Base-by-base conservation (phyloP, 257 asterid genomes). In the Solanum lycopersicoides region DNA sequence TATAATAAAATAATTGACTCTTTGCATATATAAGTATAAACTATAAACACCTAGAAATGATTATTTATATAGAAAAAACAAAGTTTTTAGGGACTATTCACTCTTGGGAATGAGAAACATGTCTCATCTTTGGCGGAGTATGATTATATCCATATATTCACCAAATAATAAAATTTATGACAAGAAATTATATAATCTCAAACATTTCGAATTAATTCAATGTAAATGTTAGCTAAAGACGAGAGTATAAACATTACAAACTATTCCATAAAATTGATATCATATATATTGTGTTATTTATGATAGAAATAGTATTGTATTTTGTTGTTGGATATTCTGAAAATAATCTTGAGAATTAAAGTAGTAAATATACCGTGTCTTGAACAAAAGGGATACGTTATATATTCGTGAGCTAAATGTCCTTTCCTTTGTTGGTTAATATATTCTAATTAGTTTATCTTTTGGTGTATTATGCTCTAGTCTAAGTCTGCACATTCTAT, bases 361-460 rank as follows among this genome's bases (percentile, higher is more conserved):
- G 9, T 68, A 1, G 3, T 30, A 1, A 12, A 12, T 4, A 11
- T 37, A 37, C 2, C 7, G 39, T 5, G 0, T 35, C 7, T 0
- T 35, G 39, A 35, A 35, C 39, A 35, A 35, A 35, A 35, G 7
- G 7, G 39, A 1, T 71, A 32, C 3, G 60, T 14, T 3, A 23
- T 68, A 68, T 69, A 69, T 69, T 69, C 42, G 0, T 28, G 32
- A 69, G 39, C 23, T 69, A 69, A 69, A 28, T 13, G 12, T 28
- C 4, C 16, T 14, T 50, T 15, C 2, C 0, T 68, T 68, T 30
- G 21, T 68, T 68, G 1, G 41, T 41, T 28, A 69, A 69, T 30
- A 69, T 15, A 30, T 30, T 30, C 3, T 69, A 69, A 69, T 32
- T 30, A 69, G 18, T 69, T 69, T 69, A 69, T 69, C 21, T 69